These are phyloP conservation scores for Blastobotrys elegans DNA, from an alignment of 1,139 yeast genomes.

Conservation along the genomic window DNA sequence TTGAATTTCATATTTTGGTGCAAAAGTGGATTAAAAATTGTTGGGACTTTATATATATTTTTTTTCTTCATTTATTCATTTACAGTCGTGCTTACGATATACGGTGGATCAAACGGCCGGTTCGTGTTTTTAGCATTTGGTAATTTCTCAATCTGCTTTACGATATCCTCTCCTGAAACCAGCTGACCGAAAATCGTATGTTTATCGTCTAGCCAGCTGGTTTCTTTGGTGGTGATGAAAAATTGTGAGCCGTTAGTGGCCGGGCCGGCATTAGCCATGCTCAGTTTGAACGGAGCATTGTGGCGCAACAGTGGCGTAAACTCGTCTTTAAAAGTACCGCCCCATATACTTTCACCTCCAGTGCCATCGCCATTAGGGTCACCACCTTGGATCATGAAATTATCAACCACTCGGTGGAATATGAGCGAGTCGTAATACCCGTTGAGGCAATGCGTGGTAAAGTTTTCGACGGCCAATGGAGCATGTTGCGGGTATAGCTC, in stretches of 20 bases:
- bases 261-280: conserved; percentile 63
- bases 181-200: conserved; percentile 64
- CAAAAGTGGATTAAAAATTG: too few species aligned
- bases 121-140: neutral
- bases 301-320: conserved; percentile 38
- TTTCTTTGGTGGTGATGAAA: conserved; percentile 44
- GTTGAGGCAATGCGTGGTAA: conserved; percentile 36
- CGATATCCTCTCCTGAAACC: conserved; percentile 35
- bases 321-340: conserved; percentile 43
- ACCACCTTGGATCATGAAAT: conserved; percentile 52
- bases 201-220: conserved; percentile 49
- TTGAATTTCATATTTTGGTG: neutral
- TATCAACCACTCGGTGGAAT: conserved; percentile 46
- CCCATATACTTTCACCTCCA: conserved; percentile 45
- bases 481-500: conserved; percentile 37
- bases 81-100: neutral
- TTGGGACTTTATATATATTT: too few species aligned
- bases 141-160: conserved; percentile 30
- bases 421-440: conserved; percentile 41
- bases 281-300: conserved; percentile 41
- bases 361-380: conserved; percentile 50
- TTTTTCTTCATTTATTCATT: neutral
- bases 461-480: conserved; percentile 45
- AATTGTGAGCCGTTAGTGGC: conserved; percentile 63
- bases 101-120: neutral